Evolutionary conservation across 2,329 filamentous ascomycete genomes (phyloP).

Genomic region (Aspergillus tubingensis): DNA sequence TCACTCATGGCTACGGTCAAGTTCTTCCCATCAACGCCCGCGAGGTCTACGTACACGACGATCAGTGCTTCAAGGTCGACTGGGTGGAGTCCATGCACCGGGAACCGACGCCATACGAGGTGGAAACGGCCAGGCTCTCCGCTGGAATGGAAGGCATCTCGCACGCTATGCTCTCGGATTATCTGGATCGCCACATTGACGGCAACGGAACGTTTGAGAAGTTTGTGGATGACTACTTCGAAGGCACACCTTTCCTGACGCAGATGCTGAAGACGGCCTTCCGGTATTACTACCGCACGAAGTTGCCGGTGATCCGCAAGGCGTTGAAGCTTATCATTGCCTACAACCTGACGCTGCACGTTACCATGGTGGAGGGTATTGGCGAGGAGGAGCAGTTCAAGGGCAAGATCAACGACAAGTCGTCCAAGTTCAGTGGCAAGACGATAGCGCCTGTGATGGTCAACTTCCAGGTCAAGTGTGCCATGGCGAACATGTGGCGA

Average conservation of each 20-base stretch:
- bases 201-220: conserved; percentile 85
- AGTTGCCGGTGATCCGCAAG: conserved; percentile 87
- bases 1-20: conserved; percentile 95
- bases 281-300: conserved; percentile 86
- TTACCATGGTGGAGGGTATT: conserved; percentile 90
- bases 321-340: conserved; percentile 91
- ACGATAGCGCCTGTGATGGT: conserved; percentile 96
- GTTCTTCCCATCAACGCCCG: conserved; percentile 89
- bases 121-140: conserved; percentile 84
- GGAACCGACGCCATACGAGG: conserved; percentile 77
- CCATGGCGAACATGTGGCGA: conserved; percentile 96
- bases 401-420: conserved; percentile 81
- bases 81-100: conserved; percentile 84
- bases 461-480: conserved; percentile 99
- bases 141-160: conserved; percentile 88
- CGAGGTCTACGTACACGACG: conserved; percentile 88
- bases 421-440: conserved; percentile 86
- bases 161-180: conserved; percentile 77
- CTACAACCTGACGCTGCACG: conserved; percentile 92
- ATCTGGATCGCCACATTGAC: conserved; percentile 93
- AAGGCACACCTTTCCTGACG: conserved; percentile 90
- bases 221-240: conserved; percentile 94
- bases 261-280: conserved; percentile 96
- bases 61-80: conserved; percentile 88
- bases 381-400: conserved; percentile 75